Evolutionary conservation across 1,284 basidiomycete genomes (phyloP), one percentile per base, ranked within the genome.

Genomic region (Puccinia hordei): DNA sequence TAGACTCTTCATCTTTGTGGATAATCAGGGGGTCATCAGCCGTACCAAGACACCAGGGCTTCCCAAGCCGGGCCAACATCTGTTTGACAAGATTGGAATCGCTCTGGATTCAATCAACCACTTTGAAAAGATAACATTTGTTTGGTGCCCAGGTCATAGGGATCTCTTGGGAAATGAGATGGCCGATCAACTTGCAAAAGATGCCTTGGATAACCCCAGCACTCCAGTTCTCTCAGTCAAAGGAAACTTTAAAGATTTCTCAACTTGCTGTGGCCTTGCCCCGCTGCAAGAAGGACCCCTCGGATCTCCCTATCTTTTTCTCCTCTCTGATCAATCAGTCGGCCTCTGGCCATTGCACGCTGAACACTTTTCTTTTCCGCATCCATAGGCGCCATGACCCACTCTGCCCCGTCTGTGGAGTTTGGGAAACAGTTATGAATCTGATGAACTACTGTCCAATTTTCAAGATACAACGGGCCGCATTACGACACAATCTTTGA

Each of bases 131-230:
- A n/a, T 51, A 3, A 3, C 49, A 51, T 51, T 51, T 15, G 22
- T 51, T 2, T 63, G 59, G 59, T 63, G 27, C 59, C 59, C 59
- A 15, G 59, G 59, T 10, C 59, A 63, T 24, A 63, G 24, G 59
- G 59, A 38, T 19, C 9, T 63, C 17, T n/a, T 51, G 3, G 49
- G 49, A 5, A 51, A 51, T 51, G 13, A n/a, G 17, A 9, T 51
- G 15, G 13, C 22, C 17, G 49, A 41, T 41, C 38, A 41, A 41
- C 38, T 41, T 41, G 38, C 38, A 41, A 41, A 41, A 41, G 38
- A 41, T 12, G 38, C 38, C 6, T 12, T 41, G 38, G 38, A 41
- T 4, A 4, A 4, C 38, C 38, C 38, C 38, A 9, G 3, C 3
- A 51, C 49, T 5, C 49, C 5, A 4, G 13, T 51, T 15, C 17